Conservation (phyloP, 345 rosid species). For the Arabidopsis suecica region DNA sequence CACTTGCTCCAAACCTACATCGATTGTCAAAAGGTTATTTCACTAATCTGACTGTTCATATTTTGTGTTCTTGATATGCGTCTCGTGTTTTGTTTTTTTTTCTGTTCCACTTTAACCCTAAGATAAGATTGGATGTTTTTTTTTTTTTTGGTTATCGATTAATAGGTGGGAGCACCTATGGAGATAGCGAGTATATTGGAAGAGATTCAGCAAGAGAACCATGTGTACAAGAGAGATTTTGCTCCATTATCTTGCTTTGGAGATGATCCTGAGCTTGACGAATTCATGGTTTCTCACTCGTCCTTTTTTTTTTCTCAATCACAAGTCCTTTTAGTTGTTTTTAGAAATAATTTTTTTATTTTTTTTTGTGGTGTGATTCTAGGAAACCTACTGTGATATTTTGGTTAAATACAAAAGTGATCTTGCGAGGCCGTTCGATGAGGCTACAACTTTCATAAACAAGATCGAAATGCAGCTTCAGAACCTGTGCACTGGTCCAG, state of each 20-base stretch:
- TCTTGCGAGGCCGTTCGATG: constrained; percentile 87
- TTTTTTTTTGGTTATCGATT: background rate
- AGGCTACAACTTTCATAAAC: constrained; percentile 77
- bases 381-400: constrained; percentile 83
- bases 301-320: background rate
- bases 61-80: too few relatives aligned
- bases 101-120: background rate
- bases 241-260: constrained; percentile 57
- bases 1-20: constrained; percentile 85
- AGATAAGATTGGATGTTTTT: background rate
- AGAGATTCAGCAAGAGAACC: constrained; percentile 61
- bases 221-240: constrained; percentile 49
- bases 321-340: too few relatives aligned
- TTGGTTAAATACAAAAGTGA: constrained; percentile 82
- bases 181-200: constrained; percentile 66
- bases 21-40: constrained; percentile 91
- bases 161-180: constrained; percentile 86
- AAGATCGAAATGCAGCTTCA: constrained; percentile 89
- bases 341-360: background rate
- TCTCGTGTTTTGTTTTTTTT: background rate
- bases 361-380: background rate
- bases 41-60: background rate
- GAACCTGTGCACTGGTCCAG: constrained; percentile 66
- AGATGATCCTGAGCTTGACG: constrained; percentile 93
- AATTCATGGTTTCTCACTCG: constrained; percentile 38